Evolutionary conservation across 352 stramenopile species (phyloP), one percentile per base, ranked within the genome.

Genomic region (Phytophthora crassamura): DNA sequence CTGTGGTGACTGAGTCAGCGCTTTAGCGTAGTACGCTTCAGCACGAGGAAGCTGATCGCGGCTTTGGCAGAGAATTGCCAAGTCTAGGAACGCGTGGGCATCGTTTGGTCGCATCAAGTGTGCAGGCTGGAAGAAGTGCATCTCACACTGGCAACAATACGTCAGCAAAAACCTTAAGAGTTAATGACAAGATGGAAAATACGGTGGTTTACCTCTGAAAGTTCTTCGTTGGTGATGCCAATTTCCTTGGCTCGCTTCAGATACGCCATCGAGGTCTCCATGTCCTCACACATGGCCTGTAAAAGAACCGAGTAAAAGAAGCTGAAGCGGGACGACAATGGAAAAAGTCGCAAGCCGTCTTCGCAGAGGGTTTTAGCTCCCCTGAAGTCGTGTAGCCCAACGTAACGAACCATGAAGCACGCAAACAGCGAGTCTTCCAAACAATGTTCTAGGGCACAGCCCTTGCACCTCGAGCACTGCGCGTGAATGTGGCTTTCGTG

Each of bases 41-140:
- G 84, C 84, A 4, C 80, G 77, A 28, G 66, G 47, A 30, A 82
- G 55, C 15, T 87, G 70, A 15, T 66, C 69, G 5, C 42, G 62
- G 10, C 67, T 84, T 55, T 92, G 84, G 5, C 69, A 89, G 6
- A 90, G 47, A 33, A 92, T 73, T 4, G 84, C 84, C 16, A 88
- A 60, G 49, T 89, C 81, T 4, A 92, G 54, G 6, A 81, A 72
- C 5, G 73, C 55, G 25, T 80, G 79, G 4, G 70, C 72, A 41
- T 92, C 81, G 15, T 83, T 73, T 16, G 76, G 70, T 16, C 55
- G 72, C 8, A 92, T 42, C 20, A 88, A 64, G n/a, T 90, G 58
- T 8, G 84, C 81, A 45, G 84, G 74, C 5, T 84, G 51, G 7
- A 85, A 69, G 45, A 78, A 92, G 12, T 64, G 74, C 10, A 56